phyloP scores from a whole-genome alignment of 2,329 filamentous ascomycete species.

The Dactylella cylindrospora region DNA sequence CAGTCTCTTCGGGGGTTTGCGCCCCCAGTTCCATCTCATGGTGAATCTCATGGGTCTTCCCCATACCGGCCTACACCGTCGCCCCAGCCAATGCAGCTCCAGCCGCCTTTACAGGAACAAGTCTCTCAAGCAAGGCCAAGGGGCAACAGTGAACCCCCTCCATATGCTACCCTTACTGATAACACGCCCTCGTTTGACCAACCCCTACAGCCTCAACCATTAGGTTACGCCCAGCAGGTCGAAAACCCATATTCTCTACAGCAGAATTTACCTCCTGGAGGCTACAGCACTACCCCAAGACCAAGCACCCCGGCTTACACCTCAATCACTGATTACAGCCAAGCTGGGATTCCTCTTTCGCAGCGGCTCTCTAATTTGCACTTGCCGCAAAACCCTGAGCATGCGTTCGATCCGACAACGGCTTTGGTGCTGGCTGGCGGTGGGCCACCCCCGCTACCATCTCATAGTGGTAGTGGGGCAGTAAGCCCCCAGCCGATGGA shows the following conservation, averaged over 20 bases:
- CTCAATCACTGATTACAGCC: conserved; percentile 32
- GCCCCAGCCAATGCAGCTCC: conserved; percentile 20
- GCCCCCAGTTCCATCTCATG: conserved; percentile 20
- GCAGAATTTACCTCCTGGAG: conserved; percentile 2
- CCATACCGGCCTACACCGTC: conserved; percentile 9
- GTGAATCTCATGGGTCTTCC: too few species aligned
- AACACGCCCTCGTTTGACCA: conserved; percentile 8
- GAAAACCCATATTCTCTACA: conserved; percentile 7
- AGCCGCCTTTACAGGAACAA: conserved; percentile 9
- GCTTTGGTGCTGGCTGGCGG: conserved; percentile 30
- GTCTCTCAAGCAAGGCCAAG: conserved; percentile 6
- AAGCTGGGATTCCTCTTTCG: conserved; percentile 13
- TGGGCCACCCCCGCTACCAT: conserved; percentile 20
- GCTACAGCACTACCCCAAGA: conserved; percentile 7
- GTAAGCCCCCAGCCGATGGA: conserved; percentile 4
- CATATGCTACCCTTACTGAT: conserved; percentile 30
- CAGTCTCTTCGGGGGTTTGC: conserved; percentile 33
- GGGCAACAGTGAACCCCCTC: conserved; percentile 36
- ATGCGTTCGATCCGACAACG: conserved; percentile 37
- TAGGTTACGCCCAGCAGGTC: conserved; percentile 4
- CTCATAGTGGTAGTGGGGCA: conserved; percentile 19
- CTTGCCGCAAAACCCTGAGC: conserved; percentile 28
- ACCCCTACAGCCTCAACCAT: conserved; percentile 3
- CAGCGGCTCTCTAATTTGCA: conserved; percentile 15
- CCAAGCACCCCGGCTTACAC: conserved; percentile 9